Evolutionary conservation across 192 early-diverging fungal genomes (phyloP), one percentile per base, ranked within the genome.

Genomic region (Spinellus fusiger): DNA sequence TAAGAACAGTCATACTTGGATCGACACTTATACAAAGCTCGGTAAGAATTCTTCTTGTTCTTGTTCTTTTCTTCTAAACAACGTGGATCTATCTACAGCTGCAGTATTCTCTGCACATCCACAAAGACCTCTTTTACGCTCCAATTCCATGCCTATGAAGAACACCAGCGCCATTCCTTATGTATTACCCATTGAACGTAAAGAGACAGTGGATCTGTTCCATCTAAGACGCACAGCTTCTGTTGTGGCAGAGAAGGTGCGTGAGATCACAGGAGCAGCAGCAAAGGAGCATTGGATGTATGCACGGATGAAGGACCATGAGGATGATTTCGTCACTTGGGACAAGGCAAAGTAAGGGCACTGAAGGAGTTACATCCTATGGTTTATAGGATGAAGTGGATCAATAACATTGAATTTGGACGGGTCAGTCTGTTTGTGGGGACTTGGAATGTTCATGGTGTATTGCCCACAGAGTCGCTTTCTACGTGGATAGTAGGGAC

Each of bases 401-500:
- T 35, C 4, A 3, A 12, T 22, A 20, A 18, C 0, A 16, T 44
- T 29, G 28, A 55, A 37, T 0, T 22, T 2, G n/a, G 33, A 20
- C 20, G 15, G 55, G 18, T 1, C 62, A 83, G 78, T 26, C 76
- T 87, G 2, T 92, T 94, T 70, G 78, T 86, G 0, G 93, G 93
- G 1, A 92, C 93, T 1, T 98, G 90, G 87, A 98, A 98, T 68
- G 91, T 95, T 25, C 92, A 94, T 65, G 93, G 90, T 8, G 77
- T 78, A 25, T 59, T 73, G 16, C 81, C 88, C 6, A 70, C 84
- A 1, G 73, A 84, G 18, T 70, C 75, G 9, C 58, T 95, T 25
- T 52, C 71, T 5, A 59, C 76, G 9, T 95, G 91, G 92, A 66
- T 94, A 6, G 64, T 71, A 35, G 75, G 73, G 38, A 64, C 68